A percentile compares a stretch with the other conserved stretches of the same genome.
Evolutionary conservation across 192 early-diverging fungal species (phyloP).

Genomic region (Backusella westeae): DNA sequence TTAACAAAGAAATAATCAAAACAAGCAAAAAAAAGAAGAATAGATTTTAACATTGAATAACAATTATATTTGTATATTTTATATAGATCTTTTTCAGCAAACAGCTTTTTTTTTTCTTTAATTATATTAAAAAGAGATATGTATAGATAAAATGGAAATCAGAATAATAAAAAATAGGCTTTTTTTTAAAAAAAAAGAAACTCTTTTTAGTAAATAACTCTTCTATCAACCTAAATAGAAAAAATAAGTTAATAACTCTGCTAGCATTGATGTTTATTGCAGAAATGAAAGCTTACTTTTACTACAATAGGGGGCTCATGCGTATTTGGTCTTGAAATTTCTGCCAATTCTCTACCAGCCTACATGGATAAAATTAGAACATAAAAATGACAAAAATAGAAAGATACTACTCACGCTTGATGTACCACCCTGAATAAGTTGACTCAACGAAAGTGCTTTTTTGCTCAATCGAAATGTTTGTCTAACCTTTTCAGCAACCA

Average conservation of each 20-base stretch:
- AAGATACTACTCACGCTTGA: conserved; percentile 68
- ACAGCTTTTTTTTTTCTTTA: no score
- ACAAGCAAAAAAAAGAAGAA: neutral
- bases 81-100: no score
- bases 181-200: neutral
- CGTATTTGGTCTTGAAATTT: conserved; percentile 69
- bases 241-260: neutral
- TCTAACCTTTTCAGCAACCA: conserved; percentile 64
- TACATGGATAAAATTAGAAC: neutral
- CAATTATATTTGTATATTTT: no score
- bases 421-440: conserved; percentile 88
- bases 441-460: conserved; percentile 67
- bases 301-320: conserved; percentile 91
- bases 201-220: conserved; percentile 8
- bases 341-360: conserved; percentile 85
- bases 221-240: conserved; percentile 7
- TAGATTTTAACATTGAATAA: neutral
- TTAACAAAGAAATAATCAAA: neutral
- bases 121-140: neutral
- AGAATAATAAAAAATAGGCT: neutral
- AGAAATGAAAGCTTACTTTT: conserved; percentile 31
- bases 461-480: conserved; percentile 50
- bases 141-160: neutral
- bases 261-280: neutral
- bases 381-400: neutral